phyloP scores from a whole-genome alignment of 495 filamentous ascomycete species.

The Penicillium pancosmium region DNA sequence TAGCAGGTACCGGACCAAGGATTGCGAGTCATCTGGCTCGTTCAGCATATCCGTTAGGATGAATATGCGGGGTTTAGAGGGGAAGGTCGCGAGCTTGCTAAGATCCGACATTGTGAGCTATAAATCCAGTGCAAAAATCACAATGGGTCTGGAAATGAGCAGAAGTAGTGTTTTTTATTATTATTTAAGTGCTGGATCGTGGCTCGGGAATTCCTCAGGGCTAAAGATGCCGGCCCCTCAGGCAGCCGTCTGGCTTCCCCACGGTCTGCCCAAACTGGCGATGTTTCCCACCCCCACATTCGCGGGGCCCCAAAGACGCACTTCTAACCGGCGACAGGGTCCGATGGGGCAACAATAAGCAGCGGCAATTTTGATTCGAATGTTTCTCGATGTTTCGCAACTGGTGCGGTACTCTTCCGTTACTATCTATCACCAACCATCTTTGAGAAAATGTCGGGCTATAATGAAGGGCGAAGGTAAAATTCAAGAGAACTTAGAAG shows the following conservation, averaged over 20 bases:
- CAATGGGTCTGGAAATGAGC: neutral
- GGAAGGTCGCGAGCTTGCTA: slow-evolving; percentile 5
- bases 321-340: neutral
- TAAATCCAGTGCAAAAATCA: neutral
- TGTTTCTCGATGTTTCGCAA: neutral
- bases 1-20: slow-evolving; percentile 43
- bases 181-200: no score
- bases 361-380: neutral
- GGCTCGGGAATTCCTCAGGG: no score
- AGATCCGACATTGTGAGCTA: neutral
- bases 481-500: no score
- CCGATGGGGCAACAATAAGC: neutral
- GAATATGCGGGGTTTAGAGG: slow-evolving; percentile 40
- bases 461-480: no score
- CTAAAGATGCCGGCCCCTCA: no score
- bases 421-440: no score
- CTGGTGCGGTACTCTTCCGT: no score
- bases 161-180: neutral
- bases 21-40: slow-evolving; percentile 49
- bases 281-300: slow-evolving; percentile 1
- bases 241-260: neutral
- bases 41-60: slow-evolving; percentile 50
- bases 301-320: slow-evolving; percentile 1
- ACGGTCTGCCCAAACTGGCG: slow-evolving; percentile 3
- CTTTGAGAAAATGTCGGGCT: no score